These are phyloP conservation scores for Penicillium cinerascens DNA, from an alignment of 495 filamentous ascomycete species.

Conservation along the genomic window DNA sequence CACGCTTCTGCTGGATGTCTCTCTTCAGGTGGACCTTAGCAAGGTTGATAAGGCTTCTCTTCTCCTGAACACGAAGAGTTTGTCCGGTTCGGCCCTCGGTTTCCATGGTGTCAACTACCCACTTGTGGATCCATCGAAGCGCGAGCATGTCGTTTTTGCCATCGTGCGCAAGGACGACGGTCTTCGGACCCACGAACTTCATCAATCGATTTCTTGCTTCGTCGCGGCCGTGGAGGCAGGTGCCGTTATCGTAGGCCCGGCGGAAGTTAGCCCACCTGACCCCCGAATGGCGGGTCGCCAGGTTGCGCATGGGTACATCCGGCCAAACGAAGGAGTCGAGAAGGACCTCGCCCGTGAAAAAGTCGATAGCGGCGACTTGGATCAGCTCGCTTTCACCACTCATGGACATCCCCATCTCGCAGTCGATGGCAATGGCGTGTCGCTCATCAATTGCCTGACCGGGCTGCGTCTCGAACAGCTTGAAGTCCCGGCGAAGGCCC, in stretches of 20 bases:
- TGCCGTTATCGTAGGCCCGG: slow-evolving; percentile 4
- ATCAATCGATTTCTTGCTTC: slow-evolving; percentile 32
- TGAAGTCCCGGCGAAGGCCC: background rate
- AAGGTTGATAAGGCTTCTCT: no score
- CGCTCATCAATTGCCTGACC: background rate
- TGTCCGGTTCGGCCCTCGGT: slow-evolving; percentile 12
- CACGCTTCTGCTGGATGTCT: slow-evolving; percentile 25
- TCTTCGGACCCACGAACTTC: slow-evolving; percentile 31
- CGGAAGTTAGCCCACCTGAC: slow-evolving; percentile 24
- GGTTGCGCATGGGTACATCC: slow-evolving; percentile 31
- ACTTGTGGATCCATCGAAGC: slow-evolving; percentile 25
- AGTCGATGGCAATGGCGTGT: slow-evolving; percentile 44
- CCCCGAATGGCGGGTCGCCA: slow-evolving; percentile 39
- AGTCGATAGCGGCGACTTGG: slow-evolving; percentile 41
- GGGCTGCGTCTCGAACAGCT: background rate
- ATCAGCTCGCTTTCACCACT: slow-evolving; percentile 37
- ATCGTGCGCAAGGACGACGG: slow-evolving; percentile 32
- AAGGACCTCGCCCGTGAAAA: slow-evolving; percentile 38
- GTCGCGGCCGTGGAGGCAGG: slow-evolving; percentile 26
- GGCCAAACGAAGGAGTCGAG: slow-evolving; percentile 44
- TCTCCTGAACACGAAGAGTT: background rate
- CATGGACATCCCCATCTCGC: slow-evolving; percentile 43
- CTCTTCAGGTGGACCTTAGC: slow-evolving; percentile 19
- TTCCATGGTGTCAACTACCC: slow-evolving; percentile 29
- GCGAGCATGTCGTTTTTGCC: slow-evolving; percentile 24